A percentile compares a stretch with the other conserved stretches of the same genome.
These are phyloP conservation scores for Tolypocladium nubicola DNA, from an alignment of 2,329 filamentous ascomycete species.

Conservation along the genomic window DNA sequence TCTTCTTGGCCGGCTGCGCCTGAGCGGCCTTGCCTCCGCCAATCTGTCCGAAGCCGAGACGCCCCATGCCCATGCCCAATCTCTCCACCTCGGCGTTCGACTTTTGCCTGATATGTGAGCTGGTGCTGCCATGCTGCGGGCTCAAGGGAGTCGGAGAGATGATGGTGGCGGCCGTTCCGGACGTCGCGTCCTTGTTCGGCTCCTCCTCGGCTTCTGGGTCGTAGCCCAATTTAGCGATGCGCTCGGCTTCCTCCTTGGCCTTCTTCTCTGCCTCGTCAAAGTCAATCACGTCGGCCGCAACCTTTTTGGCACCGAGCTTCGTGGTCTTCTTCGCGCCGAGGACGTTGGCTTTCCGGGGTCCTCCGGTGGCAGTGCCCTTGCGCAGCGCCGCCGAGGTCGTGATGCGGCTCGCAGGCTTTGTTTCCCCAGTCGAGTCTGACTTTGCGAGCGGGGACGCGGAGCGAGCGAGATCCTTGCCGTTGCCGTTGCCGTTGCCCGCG, in stretches of 20 bases:
- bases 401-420: conserved; percentile 57
- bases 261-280: conserved; percentile 97
- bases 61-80: conserved; percentile 76
- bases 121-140: conserved; percentile 48
- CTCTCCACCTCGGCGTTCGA: conserved; percentile 74
- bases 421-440: conserved; percentile 41
- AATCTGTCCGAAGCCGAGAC: conserved; percentile 82
- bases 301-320: conserved; percentile 90
- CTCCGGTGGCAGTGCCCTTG: conserved; percentile 55
- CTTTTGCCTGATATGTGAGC: conserved; percentile 45
- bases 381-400: conserved; percentile 73
- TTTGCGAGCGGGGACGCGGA: conserved; percentile 73
- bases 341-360: conserved; percentile 74
- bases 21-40: conserved; percentile 48
- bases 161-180: conserved; percentile 51
- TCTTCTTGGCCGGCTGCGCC: conserved; percentile 53
- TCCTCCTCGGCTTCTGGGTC: conserved; percentile 78
- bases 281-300: conserved; percentile 70
- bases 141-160: conserved; percentile 66
- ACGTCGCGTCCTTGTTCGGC: conserved; percentile 33
- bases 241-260: conserved; percentile 93
- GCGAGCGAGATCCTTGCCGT: conserved; percentile 62
- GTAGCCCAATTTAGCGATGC: conserved; percentile 90
- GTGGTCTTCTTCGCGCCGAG: conserved; percentile 73
- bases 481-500: conserved; percentile 48